Conservation (phyloP, 352 stramenopile genomes). For the Globisporangium irregulare region DNA sequence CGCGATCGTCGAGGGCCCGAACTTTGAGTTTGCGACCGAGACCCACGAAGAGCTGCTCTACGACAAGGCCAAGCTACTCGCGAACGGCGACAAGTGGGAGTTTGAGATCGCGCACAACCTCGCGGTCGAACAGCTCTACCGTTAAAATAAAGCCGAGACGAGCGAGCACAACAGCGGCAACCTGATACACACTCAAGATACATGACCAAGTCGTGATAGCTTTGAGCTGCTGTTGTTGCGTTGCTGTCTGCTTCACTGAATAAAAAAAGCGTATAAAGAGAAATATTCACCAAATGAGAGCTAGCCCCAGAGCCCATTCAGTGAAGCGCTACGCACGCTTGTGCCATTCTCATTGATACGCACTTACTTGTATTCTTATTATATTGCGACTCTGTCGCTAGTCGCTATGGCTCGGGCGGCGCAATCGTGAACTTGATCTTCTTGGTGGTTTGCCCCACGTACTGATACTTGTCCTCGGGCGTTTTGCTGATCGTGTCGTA, state of each 20-base stretch:
- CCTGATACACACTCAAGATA: neutral
- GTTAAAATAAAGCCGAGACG: conserved; percentile 69
- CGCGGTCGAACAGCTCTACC: conserved; percentile 98
- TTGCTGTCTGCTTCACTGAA: neutral
- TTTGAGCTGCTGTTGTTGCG: neutral
- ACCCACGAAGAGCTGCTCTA: conserved; percentile 99
- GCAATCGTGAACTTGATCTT: conserved; percentile 82
- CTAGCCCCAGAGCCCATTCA: neutral
- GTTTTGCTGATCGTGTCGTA: conserved; percentile 61
- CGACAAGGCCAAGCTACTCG: conserved; percentile 99
- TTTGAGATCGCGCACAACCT: conserved; percentile 99
- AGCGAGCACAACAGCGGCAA: neutral
- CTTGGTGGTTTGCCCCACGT: conserved; percentile 66
- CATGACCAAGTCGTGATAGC: neutral
- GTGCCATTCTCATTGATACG: neutral
- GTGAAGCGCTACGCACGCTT: neutral
- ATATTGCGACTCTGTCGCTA: neutral
- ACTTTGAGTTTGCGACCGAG: conserved; percentile 99
- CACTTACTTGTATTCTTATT: neutral
- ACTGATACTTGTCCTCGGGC: conserved; percentile 47
- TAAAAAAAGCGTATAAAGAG: conserved; percentile 4
- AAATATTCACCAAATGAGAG: conserved; percentile 9
- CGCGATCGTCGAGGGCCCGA: conserved; percentile 99
- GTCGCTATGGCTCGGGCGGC: conserved; percentile 42
- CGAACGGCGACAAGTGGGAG: conserved; percentile 99